Evolutionary conservation across 2,329 filamentous ascomycete species (phyloP).

Genomic region (Claviceps digitariae): DNA sequence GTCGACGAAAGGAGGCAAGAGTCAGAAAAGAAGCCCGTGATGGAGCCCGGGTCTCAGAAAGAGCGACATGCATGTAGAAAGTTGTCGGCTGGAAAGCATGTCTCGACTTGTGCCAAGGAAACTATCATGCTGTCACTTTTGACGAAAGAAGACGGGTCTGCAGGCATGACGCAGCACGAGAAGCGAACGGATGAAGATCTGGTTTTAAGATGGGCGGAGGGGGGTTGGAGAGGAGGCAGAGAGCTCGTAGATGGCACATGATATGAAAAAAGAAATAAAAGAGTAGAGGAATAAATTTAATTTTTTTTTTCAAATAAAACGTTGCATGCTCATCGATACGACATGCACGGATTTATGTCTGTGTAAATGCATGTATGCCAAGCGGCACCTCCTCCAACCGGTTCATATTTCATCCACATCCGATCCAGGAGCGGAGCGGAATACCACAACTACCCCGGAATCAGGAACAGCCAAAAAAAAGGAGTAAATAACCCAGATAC

Average conservation of each 20-base stretch:
- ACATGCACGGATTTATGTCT: not conserved
- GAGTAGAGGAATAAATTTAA: not conserved
- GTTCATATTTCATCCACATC: too few relatives aligned
- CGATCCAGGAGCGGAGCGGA: too few relatives aligned
- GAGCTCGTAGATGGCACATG: not conserved
- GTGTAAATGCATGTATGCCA: not conserved
- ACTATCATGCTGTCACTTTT: not conserved
- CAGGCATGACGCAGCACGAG: not conserved
- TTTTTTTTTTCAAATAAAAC: too few relatives aligned
- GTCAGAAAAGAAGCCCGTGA: not conserved
- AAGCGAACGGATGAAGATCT: not conserved
- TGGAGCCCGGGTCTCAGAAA: not conserved
- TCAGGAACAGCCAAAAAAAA: too few relatives aligned
- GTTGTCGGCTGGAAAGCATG: not conserved
- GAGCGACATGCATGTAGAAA: not conserved
- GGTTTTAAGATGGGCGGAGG: not conserved
- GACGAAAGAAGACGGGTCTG: slow-evolving; percentile 1
- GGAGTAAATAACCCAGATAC: too few relatives aligned
- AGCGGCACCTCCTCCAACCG: too few relatives aligned
- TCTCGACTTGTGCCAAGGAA: not conserved
- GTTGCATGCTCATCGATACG: too few relatives aligned
- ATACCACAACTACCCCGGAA: too few relatives aligned
- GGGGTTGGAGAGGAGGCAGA: not conserved
- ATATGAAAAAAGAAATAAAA: not conserved
- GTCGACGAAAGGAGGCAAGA: not conserved